A percentile compares a stretch with the other conserved stretches of the same genome.
Conservation (phyloP, 2,329 filamentous ascomycete species). For the Gremmenia infestans region DNA sequence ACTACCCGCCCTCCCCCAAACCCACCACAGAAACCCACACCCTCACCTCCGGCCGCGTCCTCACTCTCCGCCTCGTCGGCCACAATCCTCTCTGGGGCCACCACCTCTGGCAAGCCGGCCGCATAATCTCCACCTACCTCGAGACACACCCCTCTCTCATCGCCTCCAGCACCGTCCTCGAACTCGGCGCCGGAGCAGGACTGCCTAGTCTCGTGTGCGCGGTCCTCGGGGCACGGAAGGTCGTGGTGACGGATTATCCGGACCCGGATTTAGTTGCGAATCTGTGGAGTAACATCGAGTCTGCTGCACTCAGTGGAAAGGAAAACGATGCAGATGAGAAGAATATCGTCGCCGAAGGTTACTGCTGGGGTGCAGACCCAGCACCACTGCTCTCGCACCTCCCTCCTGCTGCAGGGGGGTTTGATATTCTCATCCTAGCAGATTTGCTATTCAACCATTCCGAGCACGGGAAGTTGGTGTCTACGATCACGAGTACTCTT, state of each 20-base stretch:
- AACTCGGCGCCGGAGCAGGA: conserved; percentile 84
- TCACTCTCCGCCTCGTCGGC: conserved; percentile 72
- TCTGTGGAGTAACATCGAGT: conserved; percentile 68
- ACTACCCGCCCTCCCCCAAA: conserved; percentile 70
- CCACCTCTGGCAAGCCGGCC: conserved; percentile 85
- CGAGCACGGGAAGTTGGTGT: conserved; percentile 74
- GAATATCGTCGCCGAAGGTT: conserved; percentile 59
- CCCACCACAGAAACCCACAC: conserved; percentile 69
- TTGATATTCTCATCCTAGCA: conserved; percentile 80
- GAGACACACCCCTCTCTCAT: conserved; percentile 64
- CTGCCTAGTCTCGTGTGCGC: conserved; percentile 76
- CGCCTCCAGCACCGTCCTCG: conserved; percentile 66
- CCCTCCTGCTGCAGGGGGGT: conserved; percentile 38
- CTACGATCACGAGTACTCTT: conserved; percentile 65
- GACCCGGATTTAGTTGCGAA: conserved; percentile 79
- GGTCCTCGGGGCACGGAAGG: conserved; percentile 61
- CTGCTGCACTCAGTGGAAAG: conserved; percentile 4
- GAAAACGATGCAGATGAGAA: conserved; percentile 14
- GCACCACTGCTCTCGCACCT: conserved; percentile 55
- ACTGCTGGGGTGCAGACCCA: conserved; percentile 74
- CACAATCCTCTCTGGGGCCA: conserved; percentile 88
- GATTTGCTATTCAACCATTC: conserved; percentile 89
- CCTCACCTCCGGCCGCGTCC: conserved; percentile 52
- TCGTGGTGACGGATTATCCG: conserved; percentile 85
- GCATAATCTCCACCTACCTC: conserved; percentile 72